Conservation (phyloP, 768 basidiomycete species). For the Mycena capillaripes region DNA sequence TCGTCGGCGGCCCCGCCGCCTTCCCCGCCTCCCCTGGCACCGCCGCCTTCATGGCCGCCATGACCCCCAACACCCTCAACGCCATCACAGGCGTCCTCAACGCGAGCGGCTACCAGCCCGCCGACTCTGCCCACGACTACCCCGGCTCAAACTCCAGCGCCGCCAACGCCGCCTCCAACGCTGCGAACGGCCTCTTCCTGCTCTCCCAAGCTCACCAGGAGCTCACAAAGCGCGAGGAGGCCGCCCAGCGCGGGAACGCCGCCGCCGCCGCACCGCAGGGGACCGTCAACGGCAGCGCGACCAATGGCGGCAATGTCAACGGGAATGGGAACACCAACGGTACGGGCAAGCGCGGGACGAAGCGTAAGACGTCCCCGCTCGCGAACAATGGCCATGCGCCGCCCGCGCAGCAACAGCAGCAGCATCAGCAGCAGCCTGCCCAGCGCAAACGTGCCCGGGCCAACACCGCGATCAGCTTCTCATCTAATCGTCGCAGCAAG, state of each 20-base stretch:
- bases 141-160: slow-evolving; percentile 61
- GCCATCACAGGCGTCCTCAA: slow-evolving; percentile 87
- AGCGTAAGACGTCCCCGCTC: slow-evolving; percentile 77
- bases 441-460: slow-evolving; percentile 58
- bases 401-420: slow-evolving; percentile 47
- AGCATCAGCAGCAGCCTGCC: slow-evolving; percentile 42
- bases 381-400: slow-evolving; percentile 47
- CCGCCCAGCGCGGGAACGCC: slow-evolving; percentile 45
- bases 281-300: slow-evolving; percentile 13
- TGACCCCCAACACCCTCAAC: slow-evolving; percentile 83
- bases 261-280: too few species aligned
- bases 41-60: slow-evolving; percentile 88
- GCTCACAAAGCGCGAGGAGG: slow-evolving; percentile 94
- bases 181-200: slow-evolving; percentile 94
- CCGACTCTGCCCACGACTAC: slow-evolving; percentile 55
- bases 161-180: slow-evolving; percentile 59
- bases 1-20: slow-evolving; percentile 78
- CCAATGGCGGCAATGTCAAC: background rate
- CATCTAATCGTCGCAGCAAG: slow-evolving; percentile 50
- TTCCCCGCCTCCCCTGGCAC: slow-evolving; percentile 93
- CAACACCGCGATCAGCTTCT: slow-evolving; percentile 44
- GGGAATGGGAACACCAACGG: background rate
- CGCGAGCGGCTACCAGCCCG: slow-evolving; percentile 66
- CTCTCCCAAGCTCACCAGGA: slow-evolving; percentile 97
- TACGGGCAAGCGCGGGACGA: slow-evolving; percentile 68